Base-by-base conservation (phyloP, 768 basidiomycete genomes). In the Mycena galericulata region DNA sequence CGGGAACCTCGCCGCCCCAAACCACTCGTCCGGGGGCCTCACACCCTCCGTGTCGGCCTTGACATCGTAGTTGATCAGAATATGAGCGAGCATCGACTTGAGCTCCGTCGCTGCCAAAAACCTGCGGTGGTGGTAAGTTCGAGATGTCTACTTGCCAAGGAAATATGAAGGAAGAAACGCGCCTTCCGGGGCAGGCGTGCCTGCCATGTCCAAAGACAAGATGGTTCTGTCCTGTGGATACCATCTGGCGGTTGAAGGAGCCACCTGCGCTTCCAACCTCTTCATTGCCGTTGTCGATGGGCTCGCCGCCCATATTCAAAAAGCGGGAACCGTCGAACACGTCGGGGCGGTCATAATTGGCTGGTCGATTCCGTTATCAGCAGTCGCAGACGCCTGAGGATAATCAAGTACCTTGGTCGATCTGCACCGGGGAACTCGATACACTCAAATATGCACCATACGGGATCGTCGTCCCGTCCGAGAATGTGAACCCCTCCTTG, bases 401-500 rank as follows among this genome's bases (percentile, higher is more conserved):
- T 4, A 18, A 20, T n/a, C n/a, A 46, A 57, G 20, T 29, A 72
- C 76, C 54, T 76, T 74, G 29, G 68, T 87, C 84, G 20, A 74
- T 74, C 45, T 79, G 78, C 0, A 75, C 45, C 11, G 72, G 69
- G n/a, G 40, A 49, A 2, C 73, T 24, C 1, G 77, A 56, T 6
- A 73, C 73, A 15, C 66, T 41, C 20, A 83, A 41, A 18, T 65
- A 45, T 14, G 70, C 71, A 11, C 79, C 82, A 30, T 77, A 74
- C 0, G 80, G 80, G 27, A 83, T 69, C 20, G 75, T 60, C 0
- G 77, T 78, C 6, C 82, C 83, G 56, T 84, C 79, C 0, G 79
- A 78, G 49, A 84, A 78, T 5, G 74, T 79, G 61, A 78, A 75
- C 27, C 80, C 79, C n/a, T n/a, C n/a, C n/a, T n/a, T n/a, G n/a